Percentiles rank a stretch among this genome's conserved stretches.
phyloP scores from a whole-genome alignment of 768 basidiomycete genomes.

The Tricholoma flavovirens region DNA sequence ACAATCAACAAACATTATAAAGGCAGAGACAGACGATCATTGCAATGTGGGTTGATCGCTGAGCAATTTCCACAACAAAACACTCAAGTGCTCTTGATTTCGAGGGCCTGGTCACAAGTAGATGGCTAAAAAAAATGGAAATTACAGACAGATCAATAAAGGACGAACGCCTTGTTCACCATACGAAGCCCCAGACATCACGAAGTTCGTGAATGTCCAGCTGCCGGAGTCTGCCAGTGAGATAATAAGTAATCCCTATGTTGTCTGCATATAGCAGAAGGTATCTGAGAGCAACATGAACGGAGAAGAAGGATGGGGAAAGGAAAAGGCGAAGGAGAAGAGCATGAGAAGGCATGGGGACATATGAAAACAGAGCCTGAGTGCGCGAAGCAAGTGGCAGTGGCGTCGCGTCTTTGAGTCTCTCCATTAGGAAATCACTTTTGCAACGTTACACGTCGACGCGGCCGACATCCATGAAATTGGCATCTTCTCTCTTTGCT shows the following conservation, averaged over 20 bases:
- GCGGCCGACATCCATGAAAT: constrained; percentile 13
- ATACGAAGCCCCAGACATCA: constrained; percentile 88
- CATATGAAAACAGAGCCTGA: constrained; percentile 22
- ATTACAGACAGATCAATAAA: constrained; percentile 14
- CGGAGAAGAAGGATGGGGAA: constrained; percentile 87
- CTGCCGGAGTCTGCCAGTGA: constrained; percentile 67
- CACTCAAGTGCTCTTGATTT: constrained; percentile 90
- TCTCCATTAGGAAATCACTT: constrained; percentile 15
- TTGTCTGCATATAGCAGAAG: constrained; percentile 77
- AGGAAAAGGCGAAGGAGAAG: constrained; percentile 89
- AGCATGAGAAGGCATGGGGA: constrained; percentile 67
- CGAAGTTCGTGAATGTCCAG: constrained; percentile 66
- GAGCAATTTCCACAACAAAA: constrained; percentile 84
- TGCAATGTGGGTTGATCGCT: constrained; percentile 90
- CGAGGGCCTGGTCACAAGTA: constrained; percentile 89
- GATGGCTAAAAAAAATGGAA: constrained; percentile 54
- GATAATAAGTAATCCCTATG: constrained; percentile 88
- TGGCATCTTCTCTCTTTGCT: constrained; percentile 23
- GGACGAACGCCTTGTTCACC: constrained; percentile 38
- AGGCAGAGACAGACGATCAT: constrained; percentile 69
- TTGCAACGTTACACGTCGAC: constrained; percentile 24
- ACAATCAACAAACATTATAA: constrained; percentile 1
- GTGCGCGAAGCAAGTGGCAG: too few relatives aligned
- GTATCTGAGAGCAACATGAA: constrained; percentile 90
- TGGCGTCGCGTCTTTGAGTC: not conserved